phyloP scores from a whole-genome alignment of 225 moss, liverwort and hornwort genomes.

The Marchantia paleacea region DNA sequence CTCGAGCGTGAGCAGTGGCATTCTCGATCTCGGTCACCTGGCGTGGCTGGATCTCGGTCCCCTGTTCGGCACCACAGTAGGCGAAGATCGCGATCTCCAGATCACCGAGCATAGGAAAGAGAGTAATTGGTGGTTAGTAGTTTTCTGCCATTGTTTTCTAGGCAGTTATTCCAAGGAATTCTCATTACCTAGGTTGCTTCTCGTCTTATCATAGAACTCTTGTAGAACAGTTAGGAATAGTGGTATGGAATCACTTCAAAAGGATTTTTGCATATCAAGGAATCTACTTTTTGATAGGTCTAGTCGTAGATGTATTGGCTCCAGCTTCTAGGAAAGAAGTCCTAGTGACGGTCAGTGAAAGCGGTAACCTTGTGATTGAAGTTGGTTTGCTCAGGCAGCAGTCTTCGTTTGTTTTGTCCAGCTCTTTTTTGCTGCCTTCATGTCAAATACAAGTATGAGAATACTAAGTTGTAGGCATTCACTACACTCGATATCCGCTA shows the following conservation, averaged over 20 bases:
- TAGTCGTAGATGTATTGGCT: background rate
- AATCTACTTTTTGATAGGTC: background rate
- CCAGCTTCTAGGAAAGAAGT: conserved; percentile 4
- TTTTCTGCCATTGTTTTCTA: conserved; percentile 20
- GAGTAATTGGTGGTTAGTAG: conserved; percentile 2
- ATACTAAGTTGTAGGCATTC: conserved; percentile 18
- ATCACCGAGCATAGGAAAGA: conserved; percentile 52
- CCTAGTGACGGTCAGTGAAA: conserved; percentile 4
- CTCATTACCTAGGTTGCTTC: conserved; percentile 6
- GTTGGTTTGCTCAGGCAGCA: conserved; percentile 18
- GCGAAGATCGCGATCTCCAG: conserved; percentile 53
- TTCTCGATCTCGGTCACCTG: conserved; percentile 48
- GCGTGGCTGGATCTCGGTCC: conserved; percentile 27
- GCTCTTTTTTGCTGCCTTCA: conserved; percentile 19
- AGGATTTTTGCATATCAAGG: conserved; percentile 23
- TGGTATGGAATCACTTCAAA: conserved; percentile 19
- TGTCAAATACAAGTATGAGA: conserved; percentile 19
- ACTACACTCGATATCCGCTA: conserved; percentile 14
- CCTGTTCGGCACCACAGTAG: conserved; percentile 30
- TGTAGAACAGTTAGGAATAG: conserved; percentile 11
- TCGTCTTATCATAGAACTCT: background rate
- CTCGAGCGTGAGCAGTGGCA: conserved; percentile 39
- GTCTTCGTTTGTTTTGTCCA: conserved; percentile 10
- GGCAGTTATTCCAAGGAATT: conserved; percentile 12
- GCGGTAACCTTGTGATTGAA: conserved; percentile 18